A percentile compares a stretch with the other conserved stretches of the same genome.
Evolutionary conservation across 768 basidiomycete genomes (phyloP).

Genomic region (Collybia sordida): DNA sequence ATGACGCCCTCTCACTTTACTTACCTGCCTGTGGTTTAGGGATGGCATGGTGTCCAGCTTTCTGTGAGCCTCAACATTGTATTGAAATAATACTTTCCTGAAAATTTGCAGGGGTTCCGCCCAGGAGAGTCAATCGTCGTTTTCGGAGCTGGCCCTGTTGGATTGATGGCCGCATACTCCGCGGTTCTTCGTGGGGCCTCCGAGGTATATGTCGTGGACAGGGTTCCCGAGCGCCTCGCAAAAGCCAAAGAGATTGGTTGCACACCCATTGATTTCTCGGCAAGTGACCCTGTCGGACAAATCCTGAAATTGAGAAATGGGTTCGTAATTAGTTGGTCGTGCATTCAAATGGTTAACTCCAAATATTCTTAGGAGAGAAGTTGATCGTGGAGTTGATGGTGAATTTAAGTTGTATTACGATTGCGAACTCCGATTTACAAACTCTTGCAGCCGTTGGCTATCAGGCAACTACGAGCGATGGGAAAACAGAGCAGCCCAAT

Average conservation of each 20-base stretch:
- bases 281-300: slow-evolving; percentile 47
- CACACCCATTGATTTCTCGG: slow-evolving; percentile 47
- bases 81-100: not conserved
- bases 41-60: slow-evolving; percentile 52
- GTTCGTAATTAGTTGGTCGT: slow-evolving; percentile 21
- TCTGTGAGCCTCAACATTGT: slow-evolving; percentile 28
- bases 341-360: not conserved
- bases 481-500: slow-evolving; percentile 58
- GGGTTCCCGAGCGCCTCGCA: slow-evolving; percentile 49
- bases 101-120: slow-evolving; percentile 36
- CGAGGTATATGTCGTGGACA: slow-evolving; percentile 55
- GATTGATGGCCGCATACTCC: slow-evolving; percentile 60
- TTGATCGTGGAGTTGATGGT: slow-evolving; percentile 54
- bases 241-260: slow-evolving; percentile 55
- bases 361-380: slow-evolving; percentile 32
- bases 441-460: slow-evolving; percentile 45
- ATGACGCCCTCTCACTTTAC: not conserved
- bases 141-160: slow-evolving; percentile 54
- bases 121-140: slow-evolving; percentile 54
- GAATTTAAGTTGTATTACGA: not conserved
- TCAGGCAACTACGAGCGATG: slow-evolving; percentile 51
- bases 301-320: slow-evolving; percentile 44
- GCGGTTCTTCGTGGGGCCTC: slow-evolving; percentile 51
- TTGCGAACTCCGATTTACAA: not conserved
- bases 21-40: slow-evolving; percentile 23